Conservation (phyloP, 192 early-diverging fungal species). For the Backusella luteola region DNA sequence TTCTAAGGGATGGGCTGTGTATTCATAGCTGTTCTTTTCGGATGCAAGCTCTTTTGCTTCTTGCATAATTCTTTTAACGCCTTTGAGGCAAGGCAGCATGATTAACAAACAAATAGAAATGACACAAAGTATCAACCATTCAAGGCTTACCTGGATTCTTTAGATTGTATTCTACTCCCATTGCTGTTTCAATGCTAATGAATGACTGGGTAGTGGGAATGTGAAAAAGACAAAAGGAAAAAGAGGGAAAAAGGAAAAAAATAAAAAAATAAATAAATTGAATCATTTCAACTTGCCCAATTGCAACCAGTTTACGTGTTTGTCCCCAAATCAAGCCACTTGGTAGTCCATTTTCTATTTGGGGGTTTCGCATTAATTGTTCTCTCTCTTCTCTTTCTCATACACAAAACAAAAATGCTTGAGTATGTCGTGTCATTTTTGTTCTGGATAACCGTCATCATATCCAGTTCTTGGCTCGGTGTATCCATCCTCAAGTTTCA, state of each 20-base stretch:
- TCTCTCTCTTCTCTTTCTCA: background rate
- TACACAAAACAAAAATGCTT: background rate
- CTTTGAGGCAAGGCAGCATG: conserved; percentile 20
- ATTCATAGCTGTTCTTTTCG: conserved; percentile 66
- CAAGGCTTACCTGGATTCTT: conserved; percentile 15
- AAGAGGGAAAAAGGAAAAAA: background rate
- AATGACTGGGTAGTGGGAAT: background rate
- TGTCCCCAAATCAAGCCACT: background rate
- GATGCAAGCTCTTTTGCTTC: conserved; percentile 69
- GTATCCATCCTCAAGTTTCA: background rate
- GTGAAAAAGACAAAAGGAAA: background rate
- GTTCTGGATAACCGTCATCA: background rate
- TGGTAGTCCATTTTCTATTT: background rate
- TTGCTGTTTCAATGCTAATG: background rate
- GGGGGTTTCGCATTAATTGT: too few species aligned
- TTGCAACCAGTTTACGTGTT: background rate
- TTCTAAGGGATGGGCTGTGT: conserved; percentile 70
- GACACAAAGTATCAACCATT: too few species aligned
- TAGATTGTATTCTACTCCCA: conserved; percentile 15
- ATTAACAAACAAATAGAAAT: too few species aligned
- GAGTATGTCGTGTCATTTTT: background rate
- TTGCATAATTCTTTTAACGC: conserved; percentile 81
- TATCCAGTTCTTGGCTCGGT: background rate
- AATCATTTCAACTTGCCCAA: background rate
- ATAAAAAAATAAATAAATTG: background rate